Evolutionary conservation across 2,329 filamentous ascomycete species (phyloP).

Genomic region (Volutella citrinella): DNA sequence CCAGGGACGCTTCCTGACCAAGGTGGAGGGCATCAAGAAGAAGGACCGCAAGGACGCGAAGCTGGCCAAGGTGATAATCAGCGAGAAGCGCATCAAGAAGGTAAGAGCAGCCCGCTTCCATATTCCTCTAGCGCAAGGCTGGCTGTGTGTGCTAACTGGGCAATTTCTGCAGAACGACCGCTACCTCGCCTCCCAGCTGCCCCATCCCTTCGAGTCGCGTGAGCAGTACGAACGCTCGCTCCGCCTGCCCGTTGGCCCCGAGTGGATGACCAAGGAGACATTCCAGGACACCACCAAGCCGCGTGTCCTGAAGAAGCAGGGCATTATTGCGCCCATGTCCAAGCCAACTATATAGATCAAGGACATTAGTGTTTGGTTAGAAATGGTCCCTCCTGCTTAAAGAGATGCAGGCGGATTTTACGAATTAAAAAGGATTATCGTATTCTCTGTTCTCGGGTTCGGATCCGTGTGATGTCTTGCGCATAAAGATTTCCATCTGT

Average conservation of each 20-base stretch:
- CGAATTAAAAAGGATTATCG: too few relatives aligned
- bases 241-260: slow-evolving; percentile 81
- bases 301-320: slow-evolving; percentile 84
- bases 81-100: slow-evolving; percentile 87
- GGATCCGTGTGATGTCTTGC: too few relatives aligned
- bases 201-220: slow-evolving; percentile 83
- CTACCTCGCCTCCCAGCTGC: slow-evolving; percentile 80
- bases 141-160: too few relatives aligned
- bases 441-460: too few relatives aligned
- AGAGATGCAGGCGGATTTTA: too few relatives aligned
- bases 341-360: slow-evolving; percentile 56
- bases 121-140: too few relatives aligned
- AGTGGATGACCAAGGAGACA: slow-evolving; percentile 95
- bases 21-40: slow-evolving; percentile 70
- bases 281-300: slow-evolving; percentile 90
- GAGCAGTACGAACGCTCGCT: slow-evolving; percentile 89
- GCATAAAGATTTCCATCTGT: too few relatives aligned
- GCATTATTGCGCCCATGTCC: slow-evolving; percentile 82
- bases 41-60: slow-evolving; percentile 78
- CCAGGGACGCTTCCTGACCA: slow-evolving; percentile 60
- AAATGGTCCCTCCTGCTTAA: too few relatives aligned
- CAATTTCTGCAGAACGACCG: slow-evolving; percentile 80
- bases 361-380: slow-evolving; percentile 6
- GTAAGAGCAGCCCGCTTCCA: slow-evolving; percentile 40
- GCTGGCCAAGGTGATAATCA: slow-evolving; percentile 83